Conservation (phyloP, 306 rosid genomes). For the Mimosa bimucronata region DNA sequence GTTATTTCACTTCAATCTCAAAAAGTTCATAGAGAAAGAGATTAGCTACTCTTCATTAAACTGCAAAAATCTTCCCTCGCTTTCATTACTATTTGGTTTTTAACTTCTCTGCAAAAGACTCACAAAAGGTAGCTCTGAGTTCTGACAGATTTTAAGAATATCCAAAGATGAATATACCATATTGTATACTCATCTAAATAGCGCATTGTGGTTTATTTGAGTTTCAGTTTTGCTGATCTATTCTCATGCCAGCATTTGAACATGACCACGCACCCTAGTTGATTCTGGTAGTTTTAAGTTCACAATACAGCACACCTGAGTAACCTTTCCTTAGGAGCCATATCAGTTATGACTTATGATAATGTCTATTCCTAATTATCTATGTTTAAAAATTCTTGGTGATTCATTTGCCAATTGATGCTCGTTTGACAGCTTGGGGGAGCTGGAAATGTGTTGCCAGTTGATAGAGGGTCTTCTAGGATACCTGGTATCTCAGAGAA, state of each 20-base stretch:
- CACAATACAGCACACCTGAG: slow-evolving; percentile 4
- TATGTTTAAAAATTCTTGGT: neutral
- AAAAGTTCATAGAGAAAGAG: neutral
- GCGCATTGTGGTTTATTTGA: neutral
- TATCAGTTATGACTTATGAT: neutral
- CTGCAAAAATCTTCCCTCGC: neutral
- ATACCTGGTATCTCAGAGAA: slow-evolving; percentile 67
- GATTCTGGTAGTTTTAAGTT: slow-evolving; percentile 24
- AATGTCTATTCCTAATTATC: neutral
- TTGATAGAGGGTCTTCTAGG: slow-evolving; percentile 64
- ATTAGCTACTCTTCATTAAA: neutral
- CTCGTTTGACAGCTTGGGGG: slow-evolving; percentile 42
- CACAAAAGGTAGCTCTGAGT: slow-evolving; percentile 4
- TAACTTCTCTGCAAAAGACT: slow-evolving; percentile 1
- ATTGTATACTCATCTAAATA: slow-evolving; percentile 2
- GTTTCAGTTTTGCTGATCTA: slow-evolving; percentile 1
- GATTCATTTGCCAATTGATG: neutral
- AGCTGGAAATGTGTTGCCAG: slow-evolving; percentile 55
- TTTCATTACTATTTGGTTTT: neutral
- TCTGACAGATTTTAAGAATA: slow-evolving; percentile 1
- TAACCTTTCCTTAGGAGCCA: neutral
- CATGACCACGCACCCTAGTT: neutral
- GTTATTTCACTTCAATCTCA: neutral
- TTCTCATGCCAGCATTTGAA: slow-evolving; percentile 5
- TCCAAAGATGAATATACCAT: no score